A percentile compares a stretch with the other conserved stretches of the same genome.
Evolutionary conservation across 768 basidiomycete species (phyloP).

Genomic region (Candolleomyces efflorescens): DNA sequence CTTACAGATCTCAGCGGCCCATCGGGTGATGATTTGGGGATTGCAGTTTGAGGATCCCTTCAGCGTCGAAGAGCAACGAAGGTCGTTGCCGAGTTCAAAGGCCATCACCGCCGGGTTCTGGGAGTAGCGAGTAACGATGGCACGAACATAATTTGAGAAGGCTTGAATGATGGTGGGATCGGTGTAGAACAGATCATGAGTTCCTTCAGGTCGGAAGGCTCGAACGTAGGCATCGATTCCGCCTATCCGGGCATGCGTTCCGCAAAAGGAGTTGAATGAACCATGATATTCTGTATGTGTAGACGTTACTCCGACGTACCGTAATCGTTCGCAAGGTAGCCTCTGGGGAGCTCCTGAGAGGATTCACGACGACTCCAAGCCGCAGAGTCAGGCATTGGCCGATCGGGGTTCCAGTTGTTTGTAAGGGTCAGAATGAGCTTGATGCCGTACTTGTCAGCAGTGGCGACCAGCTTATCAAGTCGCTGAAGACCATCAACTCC

Average conservation of each 20-base stretch:
- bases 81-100: too few species aligned
- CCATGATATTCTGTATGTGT: too few species aligned
- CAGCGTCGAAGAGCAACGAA: too few species aligned
- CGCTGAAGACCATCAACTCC: slow-evolving; percentile 16
- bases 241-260: slow-evolving; percentile 22
- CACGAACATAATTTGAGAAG: slow-evolving; percentile 29
- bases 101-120: too few species aligned
- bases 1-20: slow-evolving; percentile 24
- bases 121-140: too few species aligned
- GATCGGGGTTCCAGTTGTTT: slow-evolving; percentile 21
- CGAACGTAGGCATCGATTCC: slow-evolving; percentile 36
- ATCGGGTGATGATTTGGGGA: slow-evolving; percentile 22
- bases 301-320: slow-evolving; percentile 12
- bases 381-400: slow-evolving; percentile 4
- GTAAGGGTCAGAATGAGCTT: slow-evolving; percentile 16
- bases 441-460: slow-evolving; percentile 17
- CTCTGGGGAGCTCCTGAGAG: slow-evolving; percentile 17
- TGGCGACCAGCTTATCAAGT: slow-evolving; percentile 14
- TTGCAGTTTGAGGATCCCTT: slow-evolving; percentile 17
- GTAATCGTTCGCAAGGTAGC: slow-evolving; percentile 25
- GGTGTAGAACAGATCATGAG: slow-evolving; percentile 37
- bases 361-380: slow-evolving; percentile 13
- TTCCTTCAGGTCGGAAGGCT: slow-evolving; percentile 20
- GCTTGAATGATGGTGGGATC: slow-evolving; percentile 23
- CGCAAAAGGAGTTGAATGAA: too few species aligned